Percentiles rank a stretch among this genome's conserved stretches.
Evolutionary conservation across 495 filamentous ascomycete species (phyloP).

Genomic region (Xylaria cubensis): DNA sequence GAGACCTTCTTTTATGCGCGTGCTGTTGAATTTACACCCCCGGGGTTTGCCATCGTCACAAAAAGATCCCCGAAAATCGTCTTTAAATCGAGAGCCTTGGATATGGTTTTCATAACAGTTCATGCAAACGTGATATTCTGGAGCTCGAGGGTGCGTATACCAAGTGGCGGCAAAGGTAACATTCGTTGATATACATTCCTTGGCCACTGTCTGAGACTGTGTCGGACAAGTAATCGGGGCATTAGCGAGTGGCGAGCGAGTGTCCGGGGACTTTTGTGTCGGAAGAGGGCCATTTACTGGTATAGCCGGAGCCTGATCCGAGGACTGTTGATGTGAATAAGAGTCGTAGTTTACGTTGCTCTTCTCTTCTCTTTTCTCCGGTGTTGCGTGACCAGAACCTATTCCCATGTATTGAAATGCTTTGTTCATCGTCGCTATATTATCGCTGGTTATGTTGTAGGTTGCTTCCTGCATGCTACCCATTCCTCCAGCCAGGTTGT

Average conservation of each 20-base stretch:
- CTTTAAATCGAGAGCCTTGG: neutral
- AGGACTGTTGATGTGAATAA: neutral
- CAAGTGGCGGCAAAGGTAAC: conserved; percentile 13
- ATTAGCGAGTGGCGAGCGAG: neutral
- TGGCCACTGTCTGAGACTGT: conserved; percentile 2
- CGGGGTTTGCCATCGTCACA: neutral
- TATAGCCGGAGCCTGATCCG: neutral
- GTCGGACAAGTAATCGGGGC: neutral
- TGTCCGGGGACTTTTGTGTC: neutral
- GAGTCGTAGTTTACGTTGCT: neutral
- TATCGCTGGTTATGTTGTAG: neutral
- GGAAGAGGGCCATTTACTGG: neutral
- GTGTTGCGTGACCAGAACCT: neutral
- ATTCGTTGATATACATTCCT: conserved; percentile 15
- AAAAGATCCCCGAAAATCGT: conserved; percentile 1
- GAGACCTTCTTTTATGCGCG: conserved; percentile 7
- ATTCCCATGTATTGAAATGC: conserved; percentile 8
- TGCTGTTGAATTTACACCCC: neutral
- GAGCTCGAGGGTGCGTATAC: conserved; percentile 20
- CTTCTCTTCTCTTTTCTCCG: neutral
- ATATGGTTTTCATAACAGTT: conserved; percentile 19
- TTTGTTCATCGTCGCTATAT: neutral
- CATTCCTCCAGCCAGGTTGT: no score
- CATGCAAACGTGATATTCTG: conserved; percentile 15
- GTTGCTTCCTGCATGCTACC: neutral